A percentile compares a stretch with the other conserved stretches of the same genome.
Conservation (phyloP, 495 filamentous ascomycete genomes). For the Penicillium antarcticum region DNA sequence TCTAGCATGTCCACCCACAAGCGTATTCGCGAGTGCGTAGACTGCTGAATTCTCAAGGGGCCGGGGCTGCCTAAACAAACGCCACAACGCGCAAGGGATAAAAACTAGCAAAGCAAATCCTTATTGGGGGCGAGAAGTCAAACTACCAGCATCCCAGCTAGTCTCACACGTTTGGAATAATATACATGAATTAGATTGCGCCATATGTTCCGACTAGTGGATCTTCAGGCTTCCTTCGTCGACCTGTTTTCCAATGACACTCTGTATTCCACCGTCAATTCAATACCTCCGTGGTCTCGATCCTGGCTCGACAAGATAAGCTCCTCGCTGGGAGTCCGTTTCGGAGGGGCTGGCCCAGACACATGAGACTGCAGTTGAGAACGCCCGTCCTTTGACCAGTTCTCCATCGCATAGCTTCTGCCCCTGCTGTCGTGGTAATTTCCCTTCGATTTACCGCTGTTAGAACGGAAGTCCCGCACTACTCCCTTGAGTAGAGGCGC, state of each 20-base stretch:
- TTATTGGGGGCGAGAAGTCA: too few species aligned
- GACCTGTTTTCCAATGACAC: slow-evolving; percentile 30
- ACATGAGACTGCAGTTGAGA: slow-evolving; percentile 27
- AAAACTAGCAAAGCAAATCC: too few species aligned
- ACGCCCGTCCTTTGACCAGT: slow-evolving; percentile 27
- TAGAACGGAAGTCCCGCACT: slow-evolving; percentile 29
- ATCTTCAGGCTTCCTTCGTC: neutral
- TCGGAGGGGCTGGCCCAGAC: slow-evolving; percentile 19
- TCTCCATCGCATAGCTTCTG: slow-evolving; percentile 31
- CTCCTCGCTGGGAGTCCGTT: slow-evolving; percentile 40
- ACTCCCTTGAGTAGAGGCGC: slow-evolving; percentile 41
- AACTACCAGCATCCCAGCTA: neutral
- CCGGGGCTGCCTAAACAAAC: too few species aligned
- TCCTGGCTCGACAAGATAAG: slow-evolving; percentile 35
- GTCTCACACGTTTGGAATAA: neutral
- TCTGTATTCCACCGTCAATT: slow-evolving; percentile 46
- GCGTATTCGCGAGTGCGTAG: neutral
- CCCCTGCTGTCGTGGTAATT: slow-evolving; percentile 20
- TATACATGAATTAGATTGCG: neutral
- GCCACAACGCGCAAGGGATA: too few species aligned
- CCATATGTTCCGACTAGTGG: neutral
- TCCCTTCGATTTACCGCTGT: slow-evolving; percentile 7
- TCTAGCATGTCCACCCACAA: neutral
- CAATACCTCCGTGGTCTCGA: slow-evolving; percentile 30
- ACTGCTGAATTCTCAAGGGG: neutral